Conservation (phyloP, 140 eudicot genomes). For the Anethum foeniculum region DNA sequence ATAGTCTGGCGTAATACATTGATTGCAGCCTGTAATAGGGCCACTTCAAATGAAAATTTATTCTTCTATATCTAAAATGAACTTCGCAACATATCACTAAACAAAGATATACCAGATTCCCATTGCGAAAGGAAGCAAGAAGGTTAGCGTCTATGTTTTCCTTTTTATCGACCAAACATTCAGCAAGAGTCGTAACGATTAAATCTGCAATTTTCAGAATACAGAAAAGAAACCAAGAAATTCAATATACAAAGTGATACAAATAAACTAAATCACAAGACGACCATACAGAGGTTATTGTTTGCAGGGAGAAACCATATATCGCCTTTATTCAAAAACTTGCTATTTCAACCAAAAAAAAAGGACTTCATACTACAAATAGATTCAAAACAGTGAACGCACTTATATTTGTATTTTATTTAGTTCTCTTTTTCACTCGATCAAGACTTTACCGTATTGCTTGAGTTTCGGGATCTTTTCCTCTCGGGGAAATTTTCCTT, state of each 20-base stretch:
- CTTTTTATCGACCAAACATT: constrained; percentile 59
- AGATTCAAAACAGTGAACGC: not conserved
- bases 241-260: not conserved
- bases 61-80: not conserved
- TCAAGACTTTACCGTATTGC: not conserved
- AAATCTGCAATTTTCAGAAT: constrained; percentile 32
- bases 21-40: constrained; percentile 41
- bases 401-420: not conserved
- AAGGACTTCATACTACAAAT: not conserved
- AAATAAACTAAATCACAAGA: not conserved
- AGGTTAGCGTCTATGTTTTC: constrained; percentile 62
- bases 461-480: not conserved
- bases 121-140: constrained; percentile 50
- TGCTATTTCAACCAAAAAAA: not conserved
- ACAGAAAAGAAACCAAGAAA: not conserved
- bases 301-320: not conserved
- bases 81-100: not conserved
- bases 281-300: not conserved
- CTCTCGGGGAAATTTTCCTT: not conserved
- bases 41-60: not conserved
- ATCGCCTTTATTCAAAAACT: not conserved
- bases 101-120: constrained; percentile 42
- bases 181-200: constrained; percentile 50
- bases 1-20: constrained; percentile 45
- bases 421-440: not conserved